These are phyloP conservation scores for Mucor circinelloides DNA, from an alignment of 371 early-diverging fungal species.

Conservation along the genomic window DNA sequence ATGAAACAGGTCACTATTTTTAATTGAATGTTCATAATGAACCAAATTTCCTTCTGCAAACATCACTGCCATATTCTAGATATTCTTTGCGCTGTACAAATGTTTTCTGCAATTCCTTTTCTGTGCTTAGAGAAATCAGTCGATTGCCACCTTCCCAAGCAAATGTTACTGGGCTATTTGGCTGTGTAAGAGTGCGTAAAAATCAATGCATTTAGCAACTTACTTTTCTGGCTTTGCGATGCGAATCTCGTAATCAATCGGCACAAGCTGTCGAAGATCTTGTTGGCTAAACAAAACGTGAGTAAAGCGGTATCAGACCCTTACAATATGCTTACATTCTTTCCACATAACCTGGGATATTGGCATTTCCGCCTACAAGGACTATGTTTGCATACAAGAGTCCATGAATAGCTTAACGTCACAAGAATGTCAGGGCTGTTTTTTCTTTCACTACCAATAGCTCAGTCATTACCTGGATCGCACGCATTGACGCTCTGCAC, in stretches of 20 bases:
- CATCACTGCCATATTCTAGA: conserved; percentile 58
- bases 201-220: conserved; percentile 15
- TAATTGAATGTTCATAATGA: conserved; percentile 11
- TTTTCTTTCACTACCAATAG: neutral
- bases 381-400: conserved; percentile 77
- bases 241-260: conserved; percentile 66
- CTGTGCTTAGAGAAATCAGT: conserved; percentile 44
- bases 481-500: conserved; percentile 63
- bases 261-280: conserved; percentile 68
- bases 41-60: conserved; percentile 50
- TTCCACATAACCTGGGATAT: conserved; percentile 68
- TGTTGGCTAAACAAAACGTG: conserved; percentile 16
- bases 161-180: conserved; percentile 50
- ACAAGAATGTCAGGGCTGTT: neutral
- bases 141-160: conserved; percentile 60
- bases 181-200: no score
- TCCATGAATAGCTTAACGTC: conserved; percentile 57
- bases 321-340: conserved; percentile 57
- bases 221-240: conserved; percentile 66
- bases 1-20: neutral
- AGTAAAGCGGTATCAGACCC: neutral
- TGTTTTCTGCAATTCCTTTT: conserved; percentile 47
- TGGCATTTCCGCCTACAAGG: conserved; percentile 77
- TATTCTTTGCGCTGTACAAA: conserved; percentile 63
- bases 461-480: conserved; percentile 39